Conservation (phyloP, 2,329 filamentous ascomycete genomes). For the Fusarium sp. region DNA sequence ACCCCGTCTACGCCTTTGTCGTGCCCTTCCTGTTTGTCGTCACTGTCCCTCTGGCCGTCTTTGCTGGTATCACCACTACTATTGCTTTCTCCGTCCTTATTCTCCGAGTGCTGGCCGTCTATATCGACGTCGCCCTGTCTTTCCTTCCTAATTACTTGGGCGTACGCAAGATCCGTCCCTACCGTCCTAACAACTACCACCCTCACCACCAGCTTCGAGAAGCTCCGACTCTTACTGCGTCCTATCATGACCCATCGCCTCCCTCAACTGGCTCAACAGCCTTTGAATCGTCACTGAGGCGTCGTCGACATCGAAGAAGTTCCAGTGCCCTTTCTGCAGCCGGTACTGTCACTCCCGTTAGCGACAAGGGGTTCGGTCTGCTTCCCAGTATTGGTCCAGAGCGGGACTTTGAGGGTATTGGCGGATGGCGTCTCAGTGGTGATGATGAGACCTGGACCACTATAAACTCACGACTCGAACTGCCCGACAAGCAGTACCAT, state of each 20-base stretch:
- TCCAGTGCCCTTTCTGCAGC: conserved; percentile 50
- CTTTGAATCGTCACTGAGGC: conserved; percentile 36
- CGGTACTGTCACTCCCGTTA: conserved; percentile 50
- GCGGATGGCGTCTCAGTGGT: conserved; percentile 63
- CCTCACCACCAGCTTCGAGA: conserved; percentile 27
- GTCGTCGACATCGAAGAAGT: conserved; percentile 50
- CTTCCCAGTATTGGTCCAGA: conserved; percentile 62
- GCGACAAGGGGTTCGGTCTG: conserved; percentile 54
- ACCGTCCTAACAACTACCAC: conserved; percentile 36
- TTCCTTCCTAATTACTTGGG: conserved; percentile 67
- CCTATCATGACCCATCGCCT: conserved; percentile 15
- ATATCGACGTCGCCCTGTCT: conserved; percentile 70
- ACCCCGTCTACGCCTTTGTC: conserved; percentile 65
- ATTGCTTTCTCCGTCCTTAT: conserved; percentile 71
- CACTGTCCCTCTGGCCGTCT: conserved; percentile 70
- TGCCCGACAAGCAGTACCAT: conserved; percentile 56
- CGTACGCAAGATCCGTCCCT: conserved; percentile 51
- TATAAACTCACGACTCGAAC: conserved; percentile 63
- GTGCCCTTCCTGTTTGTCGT: conserved; percentile 71
- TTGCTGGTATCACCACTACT: conserved; percentile 71
- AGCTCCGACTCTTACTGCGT: conserved; percentile 10
- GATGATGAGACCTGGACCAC: conserved; percentile 63
- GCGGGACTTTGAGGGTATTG: conserved; percentile 69
- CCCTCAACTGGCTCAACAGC: conserved; percentile 36
- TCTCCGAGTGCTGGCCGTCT: conserved; percentile 69